phyloP scores from a whole-genome alignment of 768 basidiomycete genomes.

The Boletus reticuloceps region DNA sequence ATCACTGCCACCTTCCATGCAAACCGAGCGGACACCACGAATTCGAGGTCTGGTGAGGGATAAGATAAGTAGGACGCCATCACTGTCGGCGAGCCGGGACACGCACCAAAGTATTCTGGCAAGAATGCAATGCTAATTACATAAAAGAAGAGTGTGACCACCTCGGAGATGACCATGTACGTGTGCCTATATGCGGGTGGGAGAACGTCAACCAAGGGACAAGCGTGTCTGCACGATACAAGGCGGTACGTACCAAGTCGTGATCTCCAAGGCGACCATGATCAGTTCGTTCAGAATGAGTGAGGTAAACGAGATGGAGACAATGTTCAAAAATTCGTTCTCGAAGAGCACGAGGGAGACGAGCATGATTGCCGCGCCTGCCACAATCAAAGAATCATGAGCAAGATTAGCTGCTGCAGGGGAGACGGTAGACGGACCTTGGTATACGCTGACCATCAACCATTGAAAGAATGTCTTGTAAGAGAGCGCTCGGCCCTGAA shows the following conservation, averaged over 20 bases:
- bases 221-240: background rate
- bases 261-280: slow-evolving; percentile 98
- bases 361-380: slow-evolving; percentile 98
- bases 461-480: slow-evolving; percentile 99
- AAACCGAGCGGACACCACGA: slow-evolving; percentile 85
- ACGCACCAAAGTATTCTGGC: slow-evolving; percentile 94
- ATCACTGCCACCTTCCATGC: slow-evolving; percentile 95
- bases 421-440: slow-evolving; percentile 52
- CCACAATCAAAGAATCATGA: background rate
- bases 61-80: too few relatives aligned
- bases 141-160: slow-evolving; percentile 87
- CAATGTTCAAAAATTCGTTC: slow-evolving; percentile 96
- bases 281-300: slow-evolving; percentile 95
- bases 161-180: slow-evolving; percentile 92
- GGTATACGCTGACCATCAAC: slow-evolving; percentile 96
- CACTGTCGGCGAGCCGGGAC: too few relatives aligned
- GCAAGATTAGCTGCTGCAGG: background rate
- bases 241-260: slow-evolving; percentile 70
- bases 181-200: slow-evolving; percentile 59
- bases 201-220: background rate
- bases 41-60: slow-evolving; percentile 69
- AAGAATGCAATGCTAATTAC: slow-evolving; percentile 89
- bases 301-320: slow-evolving; percentile 96
- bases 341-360: slow-evolving; percentile 95
- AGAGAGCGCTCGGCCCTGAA: slow-evolving; percentile 86